Percentiles rank a stretch among this genome's conserved stretches.
Evolutionary conservation across 2,329 filamentous ascomycete genomes (phyloP).

Genomic region (Fusarium poae): DNA sequence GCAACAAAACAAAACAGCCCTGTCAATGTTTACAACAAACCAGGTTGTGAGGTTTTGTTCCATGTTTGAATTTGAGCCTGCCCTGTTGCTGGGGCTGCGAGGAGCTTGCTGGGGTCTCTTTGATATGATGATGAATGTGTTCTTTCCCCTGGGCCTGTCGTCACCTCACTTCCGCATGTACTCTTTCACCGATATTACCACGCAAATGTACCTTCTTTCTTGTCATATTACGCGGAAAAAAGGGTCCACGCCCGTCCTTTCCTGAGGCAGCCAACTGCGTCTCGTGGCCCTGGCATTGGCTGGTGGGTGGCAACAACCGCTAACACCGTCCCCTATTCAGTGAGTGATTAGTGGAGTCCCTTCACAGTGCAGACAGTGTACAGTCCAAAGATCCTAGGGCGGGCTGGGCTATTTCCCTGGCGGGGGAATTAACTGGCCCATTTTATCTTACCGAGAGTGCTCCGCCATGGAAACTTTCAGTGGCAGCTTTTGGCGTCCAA

Average conservation of each 20-base stretch:
- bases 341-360: slow-evolving; percentile 41
- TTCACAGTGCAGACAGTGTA: slow-evolving; percentile 35
- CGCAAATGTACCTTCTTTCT: slow-evolving; percentile 32
- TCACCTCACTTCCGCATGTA: slow-evolving; percentile 31
- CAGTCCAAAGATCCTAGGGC: slow-evolving; percentile 19
- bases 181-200: slow-evolving; percentile 30
- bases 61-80: slow-evolving; percentile 21
- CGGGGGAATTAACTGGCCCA: slow-evolving; percentile 41
- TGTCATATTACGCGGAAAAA: slow-evolving; percentile 31
- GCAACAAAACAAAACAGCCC: slow-evolving; percentile 7
- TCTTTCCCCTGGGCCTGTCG: slow-evolving; percentile 29
- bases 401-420: slow-evolving; percentile 28
- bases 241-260: slow-evolving; percentile 17
- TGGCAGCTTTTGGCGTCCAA: slow-evolving; percentile 28
- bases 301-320: slow-evolving; percentile 45
- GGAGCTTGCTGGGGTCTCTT: slow-evolving; percentile 36
- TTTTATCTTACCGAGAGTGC: slow-evolving; percentile 46
- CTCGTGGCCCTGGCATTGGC: slow-evolving; percentile 33
- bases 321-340: slow-evolving; percentile 46
- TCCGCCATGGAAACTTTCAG: slow-evolving; percentile 42
- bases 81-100: slow-evolving; percentile 44
- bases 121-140: slow-evolving; percentile 31
- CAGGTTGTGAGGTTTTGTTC: slow-evolving; percentile 29
- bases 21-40: slow-evolving; percentile 2
- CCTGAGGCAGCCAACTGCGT: slow-evolving; percentile 49